A percentile compares a stretch with the other conserved stretches of the same genome.
Evolutionary conservation across 805 yeast species (phyloP).

Genomic region (Teunomyces gatunensis): DNA sequence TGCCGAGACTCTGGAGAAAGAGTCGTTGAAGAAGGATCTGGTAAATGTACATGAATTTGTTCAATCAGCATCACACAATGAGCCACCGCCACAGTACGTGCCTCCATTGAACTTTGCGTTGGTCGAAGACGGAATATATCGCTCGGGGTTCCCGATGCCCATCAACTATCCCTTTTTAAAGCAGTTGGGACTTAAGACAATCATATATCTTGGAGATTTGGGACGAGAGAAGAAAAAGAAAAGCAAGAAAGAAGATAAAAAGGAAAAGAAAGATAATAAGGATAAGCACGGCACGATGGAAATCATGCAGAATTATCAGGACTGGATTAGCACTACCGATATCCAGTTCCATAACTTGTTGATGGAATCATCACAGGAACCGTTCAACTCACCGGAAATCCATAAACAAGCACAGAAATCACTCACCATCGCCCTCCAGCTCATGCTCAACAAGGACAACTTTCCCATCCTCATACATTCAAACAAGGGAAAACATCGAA

Average conservation of each 20-base stretch:
- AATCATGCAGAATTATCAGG: conserved; percentile 54
- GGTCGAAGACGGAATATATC: conserved; percentile 81
- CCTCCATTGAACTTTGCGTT: conserved; percentile 92
- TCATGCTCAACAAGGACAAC: conserved; percentile 62
- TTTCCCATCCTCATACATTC: conserved; percentile 90
- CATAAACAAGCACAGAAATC: conserved; percentile 40
- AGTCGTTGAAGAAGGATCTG: background rate
- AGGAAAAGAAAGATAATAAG: conserved; percentile 23
- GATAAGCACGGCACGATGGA: conserved; percentile 53
- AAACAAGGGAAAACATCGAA: conserved; percentile 95
- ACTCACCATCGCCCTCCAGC: conserved; percentile 53
- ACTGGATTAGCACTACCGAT: conserved; percentile 58
- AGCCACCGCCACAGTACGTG: conserved; percentile 38
- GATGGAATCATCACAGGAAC: conserved; percentile 75
- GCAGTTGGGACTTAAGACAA: conserved; percentile 69
- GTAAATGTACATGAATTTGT: background rate
- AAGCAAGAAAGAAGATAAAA: conserved; percentile 10
- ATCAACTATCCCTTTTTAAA: conserved; percentile 77
- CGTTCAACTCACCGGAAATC: conserved; percentile 57
- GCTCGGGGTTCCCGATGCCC: conserved; percentile 93
- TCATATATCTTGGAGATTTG: conserved; percentile 75
- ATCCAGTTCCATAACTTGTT: conserved; percentile 58
- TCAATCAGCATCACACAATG: background rate
- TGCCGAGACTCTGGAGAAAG: background rate
- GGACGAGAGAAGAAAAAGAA: conserved; percentile 26